Evolutionary conservation across 1,284 basidiomycete genomes (phyloP), one percentile per base, ranked within the genome.

Genomic region (Gymnopus androsaceus): DNA sequence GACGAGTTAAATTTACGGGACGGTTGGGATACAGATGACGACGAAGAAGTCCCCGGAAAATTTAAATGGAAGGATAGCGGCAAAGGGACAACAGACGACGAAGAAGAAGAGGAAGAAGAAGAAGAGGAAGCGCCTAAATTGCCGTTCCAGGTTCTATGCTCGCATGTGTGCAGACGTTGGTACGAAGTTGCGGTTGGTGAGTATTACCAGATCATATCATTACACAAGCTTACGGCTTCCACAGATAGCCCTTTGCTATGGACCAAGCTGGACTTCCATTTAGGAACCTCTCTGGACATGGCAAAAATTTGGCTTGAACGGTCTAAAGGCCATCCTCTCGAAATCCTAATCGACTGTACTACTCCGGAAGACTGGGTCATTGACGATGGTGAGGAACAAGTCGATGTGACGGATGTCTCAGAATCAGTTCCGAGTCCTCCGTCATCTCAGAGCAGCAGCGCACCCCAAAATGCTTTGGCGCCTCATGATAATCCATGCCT

Each of bases 301-400:
- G 72, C 74, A 6, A 61, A 63, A 54, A 66, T 66, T 7, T 84
- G 74, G 64, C 67, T 84, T 21, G 63, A 75, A 46, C 75, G 82
- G 25, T 74, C 81, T 4, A 75, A 78, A 57, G 72, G 67, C 0
- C 71, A 75, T 8, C 77, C 79, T 15, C 69, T 84, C 34, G 70
- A 75, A 12, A 77, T 85, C 56, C 62, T 60, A 25, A 74, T 84
- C 51, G 79, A 83, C 64, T 75, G 71, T 54, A 71, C 70, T 4
- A 54, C 62, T 42, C 58, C 64, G 14, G 63, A 67, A 4, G 51
- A 42, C 7, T 36, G 27, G 25, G 55, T 61, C n/a, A 52, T 61
- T n/a, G 65, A 68, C 14, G 66, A 63, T 2, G 65, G 69, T 5
- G 65, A 68, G 23, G 63, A 65, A 9, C 61, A 67, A 7, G 34